Conservation (phyloP, 2,329 filamentous ascomycete genomes). For the Coleophoma eucalyptorum region DNA sequence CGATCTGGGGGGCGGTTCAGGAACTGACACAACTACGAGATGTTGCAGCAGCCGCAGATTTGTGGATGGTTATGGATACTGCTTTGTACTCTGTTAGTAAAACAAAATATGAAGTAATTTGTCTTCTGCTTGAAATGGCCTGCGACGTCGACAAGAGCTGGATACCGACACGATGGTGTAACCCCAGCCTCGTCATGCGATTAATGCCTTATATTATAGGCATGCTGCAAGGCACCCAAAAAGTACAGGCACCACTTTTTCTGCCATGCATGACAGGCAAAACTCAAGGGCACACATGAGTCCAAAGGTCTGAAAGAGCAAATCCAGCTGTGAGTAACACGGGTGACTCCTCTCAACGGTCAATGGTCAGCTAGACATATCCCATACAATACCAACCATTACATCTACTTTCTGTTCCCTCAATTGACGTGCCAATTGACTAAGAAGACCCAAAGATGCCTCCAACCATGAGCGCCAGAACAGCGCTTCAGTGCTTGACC, state of each 20-base stretch:
- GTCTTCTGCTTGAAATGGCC: too few relatives aligned
- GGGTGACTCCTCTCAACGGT: too few relatives aligned
- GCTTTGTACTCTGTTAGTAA: too few relatives aligned
- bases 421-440: slow-evolving; percentile 9
- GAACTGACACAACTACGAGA: neutral
- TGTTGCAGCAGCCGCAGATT: too few relatives aligned
- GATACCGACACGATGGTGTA: too few relatives aligned
- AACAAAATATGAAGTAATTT: too few relatives aligned
- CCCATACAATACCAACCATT: neutral
- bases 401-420: neutral
- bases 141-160: too few relatives aligned
- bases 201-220: neutral
- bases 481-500: slow-evolving; percentile 15
- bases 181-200: too few relatives aligned
- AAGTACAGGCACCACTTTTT: neutral
- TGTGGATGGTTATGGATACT: too few relatives aligned
- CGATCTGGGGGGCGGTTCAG: neutral
- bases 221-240: neutral
- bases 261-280: neutral
- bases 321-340: too few relatives aligned
- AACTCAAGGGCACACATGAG: neutral
- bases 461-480: slow-evolving; percentile 16
- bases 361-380: too few relatives aligned
- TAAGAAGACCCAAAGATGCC: slow-evolving; percentile 11
- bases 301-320: neutral